Evolutionary conservation across 345 rosid genomes (phyloP), one percentile per base, ranked within the genome.

Genomic region (Erodium maritimum): DNA sequence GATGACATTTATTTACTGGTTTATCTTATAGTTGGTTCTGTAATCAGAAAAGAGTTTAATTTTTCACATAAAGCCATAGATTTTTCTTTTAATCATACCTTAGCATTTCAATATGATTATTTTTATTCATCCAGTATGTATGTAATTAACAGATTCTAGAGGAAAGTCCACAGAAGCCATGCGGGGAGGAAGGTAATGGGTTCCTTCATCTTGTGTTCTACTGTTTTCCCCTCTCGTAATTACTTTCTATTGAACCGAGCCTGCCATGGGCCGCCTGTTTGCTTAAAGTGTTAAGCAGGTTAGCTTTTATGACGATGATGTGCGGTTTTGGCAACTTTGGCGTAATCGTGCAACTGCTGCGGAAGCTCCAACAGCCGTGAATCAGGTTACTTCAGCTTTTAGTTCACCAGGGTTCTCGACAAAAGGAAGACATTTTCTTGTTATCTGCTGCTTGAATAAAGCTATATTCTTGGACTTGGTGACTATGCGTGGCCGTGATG

Each of bases 401-500:
- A 59, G 90, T 37, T 82, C 95, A 59, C 97, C 90, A 61, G 82
- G 91, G 56, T 86, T 95, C 1, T 83, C 99, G 1, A 93, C 88
- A 54, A 93, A 82, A 76, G 99, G 99, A 55, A 75, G 94, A 37
- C 99, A 93, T 81, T 93, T 89, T 74, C 87, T 89, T 72, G 97
- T 93, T 34, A 83, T 93, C 52, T 93, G 97, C 65, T 89, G 99
- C 63, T 95, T 83, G 80, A 89, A 89, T 70, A 93, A 89, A 71
- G 97, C 96, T 33, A 87, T 89, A 60, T 93, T 93, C 72, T 67
- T 93, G 84, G 99, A 93, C 59, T 73, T 93, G 82, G 99, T 89
- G 53, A 85, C 99, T 19, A 87, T 93, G 97, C 96, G 97, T 23
- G 94, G 99, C 60, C 91, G 95, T 13, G 99, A 89, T 78, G 95